phyloP scores from a whole-genome alignment of 1,284 basidiomycete species.

The Schizophyllum commune region DNA sequence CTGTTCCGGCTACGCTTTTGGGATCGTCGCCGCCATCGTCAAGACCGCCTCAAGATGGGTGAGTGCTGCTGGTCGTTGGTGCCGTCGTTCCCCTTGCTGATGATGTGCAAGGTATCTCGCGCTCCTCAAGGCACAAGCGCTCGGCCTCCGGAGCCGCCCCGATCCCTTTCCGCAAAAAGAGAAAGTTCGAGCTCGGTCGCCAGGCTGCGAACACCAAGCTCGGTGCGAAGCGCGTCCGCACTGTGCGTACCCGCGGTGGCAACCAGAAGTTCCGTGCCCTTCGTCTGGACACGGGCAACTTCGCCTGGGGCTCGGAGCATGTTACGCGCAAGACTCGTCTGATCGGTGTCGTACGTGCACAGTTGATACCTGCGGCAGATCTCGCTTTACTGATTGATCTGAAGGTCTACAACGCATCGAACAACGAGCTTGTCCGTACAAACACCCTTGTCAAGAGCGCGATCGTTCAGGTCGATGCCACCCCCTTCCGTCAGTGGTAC shows the following conservation, averaged over 20 bases:
- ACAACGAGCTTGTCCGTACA: slow-evolving; percentile 98
- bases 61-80: slow-evolving; percentile 24
- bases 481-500: slow-evolving; percentile 98
- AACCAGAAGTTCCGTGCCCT: slow-evolving; percentile 92
- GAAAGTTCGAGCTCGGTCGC: slow-evolving; percentile 97
- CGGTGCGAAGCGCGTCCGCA: slow-evolving; percentile 87
- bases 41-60: slow-evolving; percentile 48
- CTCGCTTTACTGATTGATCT: slow-evolving; percentile 2
- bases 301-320: slow-evolving; percentile 93
- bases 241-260: slow-evolving; percentile 88
- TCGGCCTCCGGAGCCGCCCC: slow-evolving; percentile 89
- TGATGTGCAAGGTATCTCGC: slow-evolving; percentile 72
- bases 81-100: slow-evolving; percentile 6
- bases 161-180: slow-evolving; percentile 96
- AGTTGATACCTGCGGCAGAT: slow-evolving; percentile 1
- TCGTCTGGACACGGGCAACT: slow-evolving; percentile 91
- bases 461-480: slow-evolving; percentile 93
- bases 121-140: slow-evolving; percentile 92
- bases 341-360: slow-evolving; percentile 79
- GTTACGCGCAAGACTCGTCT: slow-evolving; percentile 90
- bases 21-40: slow-evolving; percentile 15
- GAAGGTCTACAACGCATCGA: slow-evolving; percentile 94
- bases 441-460: slow-evolving; percentile 95
- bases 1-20: too few species aligned
- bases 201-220: slow-evolving; percentile 95